Base-by-base conservation (phyloP, 805 yeast genomes). In the Clavispora asparagi region DNA sequence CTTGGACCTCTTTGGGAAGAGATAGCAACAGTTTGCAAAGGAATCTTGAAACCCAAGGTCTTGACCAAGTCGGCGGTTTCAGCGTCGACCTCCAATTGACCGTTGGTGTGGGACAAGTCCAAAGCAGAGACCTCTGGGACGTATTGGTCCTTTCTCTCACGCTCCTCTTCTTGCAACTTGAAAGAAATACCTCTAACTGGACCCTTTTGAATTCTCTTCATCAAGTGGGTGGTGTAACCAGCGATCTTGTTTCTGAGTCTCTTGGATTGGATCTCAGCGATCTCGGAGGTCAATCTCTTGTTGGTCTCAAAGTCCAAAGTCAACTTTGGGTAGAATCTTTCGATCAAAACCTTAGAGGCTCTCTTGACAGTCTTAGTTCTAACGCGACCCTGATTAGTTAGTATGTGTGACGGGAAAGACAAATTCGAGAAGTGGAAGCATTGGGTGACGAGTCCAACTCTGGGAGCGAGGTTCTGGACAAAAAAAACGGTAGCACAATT, bases 111-210 rank as follows among this genome's bases (percentile, higher is more conserved):
- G 63, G 95, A 83, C 72, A 94, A 86, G 81, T 94, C 98, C 75
- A 94, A 88, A 77, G 99, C 99, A 72, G 99, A 95, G 71, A 91
- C 95, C 76, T 91, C 98, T 79, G 99, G 99, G 70, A 95, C 99
- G 80, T 91, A 94, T 82, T 94, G 99, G 80, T 94, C 98, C 82
- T 95, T 94, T 82, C 99, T 88, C 83, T 94, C 99, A 85, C 99
- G 92, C 86, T 94, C 99, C 82, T 94, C 99, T 83, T 94, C 99
- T 85, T 94, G 99, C 73, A 94, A 88, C 79, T 95, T 95, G 96
- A 94, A 94, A 67, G 99, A 94, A 67, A 94, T 95, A 82, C 99
- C 99, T 85, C 98, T 91, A 68, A 94, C 99, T 82, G 99, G 99
- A 75, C 99, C 99, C 85, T 92, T 94, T 81, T 95, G 98, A 73